Base-by-base conservation (phyloP, 2,329 filamentous ascomycete genomes). In the Aureobasidium sp. region DNA sequence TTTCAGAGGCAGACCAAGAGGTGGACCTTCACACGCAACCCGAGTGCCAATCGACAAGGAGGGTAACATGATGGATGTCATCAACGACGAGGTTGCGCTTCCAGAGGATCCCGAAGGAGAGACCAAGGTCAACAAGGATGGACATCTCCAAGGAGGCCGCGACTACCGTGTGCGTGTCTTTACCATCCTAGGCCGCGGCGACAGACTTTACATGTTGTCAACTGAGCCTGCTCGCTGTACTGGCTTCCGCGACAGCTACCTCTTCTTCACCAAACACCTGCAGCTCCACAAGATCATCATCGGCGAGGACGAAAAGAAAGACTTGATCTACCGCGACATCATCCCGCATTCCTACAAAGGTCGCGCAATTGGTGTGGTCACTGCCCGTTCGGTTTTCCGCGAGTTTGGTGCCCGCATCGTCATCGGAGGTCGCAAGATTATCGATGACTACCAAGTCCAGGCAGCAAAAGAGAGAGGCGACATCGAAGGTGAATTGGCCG, bases 331-430 rank as follows among this genome's bases (percentile, higher is more conserved):
- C 68, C 87, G 94, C 64, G 89, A 95, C 6, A 88, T 99, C 71
- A 96, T 99, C 66, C 94, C 94, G 1, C 94, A 97, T 78, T 96
- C 92, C 32, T 99, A 99, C 85, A 99, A 97, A 76, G 94, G 94
- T 64, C 90, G 94, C 59, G 91, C 93, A 5, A 99, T 99, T 73
- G 94, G 94, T 73, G 92, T 99, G 32, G 92, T 97, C 51, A 97
- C 94, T 17, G 94, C 94, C 53, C 87, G 94, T 50, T 97, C 94
- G 1, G 94, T 99, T 17, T 99, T 97, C 75, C 85, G 94, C 63
- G 94, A 99, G 74, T 99, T 99, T 68, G 94, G 94, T 63, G 90
- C 94, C 7, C 85, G 90, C 66, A 99, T 99, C 70, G 84, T 99
- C 62, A 92, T 99, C 26, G 94, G 92, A 24, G 94, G 94, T 59